A percentile compares a stretch with the other conserved stretches of the same genome.
Conservation (phyloP, 768 basidiomycete species). For the Tephrocybe rancida region DNA sequence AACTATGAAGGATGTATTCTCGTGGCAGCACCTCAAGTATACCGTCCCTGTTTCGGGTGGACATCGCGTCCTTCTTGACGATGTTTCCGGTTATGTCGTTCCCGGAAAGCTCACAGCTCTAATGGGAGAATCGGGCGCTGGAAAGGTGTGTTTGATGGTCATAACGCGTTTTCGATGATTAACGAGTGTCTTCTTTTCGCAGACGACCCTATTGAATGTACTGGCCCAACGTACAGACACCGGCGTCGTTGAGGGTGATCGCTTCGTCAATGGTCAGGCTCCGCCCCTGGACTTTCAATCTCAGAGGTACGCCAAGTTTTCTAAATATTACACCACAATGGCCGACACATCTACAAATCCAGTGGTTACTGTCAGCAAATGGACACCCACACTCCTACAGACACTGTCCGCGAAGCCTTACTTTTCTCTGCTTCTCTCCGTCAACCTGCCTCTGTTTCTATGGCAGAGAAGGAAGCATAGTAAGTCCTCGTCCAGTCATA, state of each 20-base stretch:
- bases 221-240: slow-evolving; percentile 50
- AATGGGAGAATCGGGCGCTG: slow-evolving; percentile 64
- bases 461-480: slow-evolving; percentile 79
- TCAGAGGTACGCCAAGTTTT: slow-evolving; percentile 45
- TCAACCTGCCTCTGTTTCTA: slow-evolving; percentile 66
- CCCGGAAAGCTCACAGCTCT: slow-evolving; percentile 81
- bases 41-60: slow-evolving; percentile 56
- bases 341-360: no score
- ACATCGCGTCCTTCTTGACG: slow-evolving; percentile 56
- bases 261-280: slow-evolving; percentile 55
- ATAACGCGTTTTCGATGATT: not conserved
- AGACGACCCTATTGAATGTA: slow-evolving; percentile 62
- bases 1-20: slow-evolving; percentile 65
- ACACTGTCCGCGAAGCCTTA: slow-evolving; percentile 82
- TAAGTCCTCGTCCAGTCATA: slow-evolving; percentile 36
- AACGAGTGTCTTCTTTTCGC: no score
- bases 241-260: slow-evolving; percentile 53
- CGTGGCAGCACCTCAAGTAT: slow-evolving; percentile 77
- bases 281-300: slow-evolving; percentile 62
- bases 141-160: slow-evolving; percentile 36
- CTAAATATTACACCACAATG: no score
- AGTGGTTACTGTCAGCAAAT: slow-evolving; percentile 88
- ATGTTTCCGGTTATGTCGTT: slow-evolving; percentile 78
- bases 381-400: slow-evolving; percentile 75
- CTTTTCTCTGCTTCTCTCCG: slow-evolving; percentile 79